These are phyloP conservation scores for Pyricularia pennisetigena DNA, from an alignment of 2,329 filamentous ascomycete species.

Conservation along the genomic window DNA sequence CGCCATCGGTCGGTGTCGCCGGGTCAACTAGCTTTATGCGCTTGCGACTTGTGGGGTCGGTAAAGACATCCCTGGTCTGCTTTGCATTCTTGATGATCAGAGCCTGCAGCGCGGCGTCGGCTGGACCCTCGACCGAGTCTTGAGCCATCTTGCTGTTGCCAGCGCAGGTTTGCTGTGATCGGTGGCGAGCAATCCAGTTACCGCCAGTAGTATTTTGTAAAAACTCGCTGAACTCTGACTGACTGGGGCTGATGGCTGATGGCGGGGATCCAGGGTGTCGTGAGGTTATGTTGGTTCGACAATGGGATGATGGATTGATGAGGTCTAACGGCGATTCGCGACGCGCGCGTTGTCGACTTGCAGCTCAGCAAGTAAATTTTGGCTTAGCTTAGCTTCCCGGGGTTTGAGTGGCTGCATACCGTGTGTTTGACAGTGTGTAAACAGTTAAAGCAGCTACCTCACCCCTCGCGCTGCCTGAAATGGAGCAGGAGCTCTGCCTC, in stretches of 20 bases:
- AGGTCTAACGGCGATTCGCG: neutral
- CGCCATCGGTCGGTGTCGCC: conserved; percentile 23
- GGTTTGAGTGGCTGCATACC: neutral
- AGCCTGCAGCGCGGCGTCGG: conserved; percentile 19
- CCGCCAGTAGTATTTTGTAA: neutral
- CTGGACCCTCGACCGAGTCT: conserved; percentile 15
- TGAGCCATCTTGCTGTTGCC: conserved; percentile 17
- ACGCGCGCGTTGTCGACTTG: neutral
- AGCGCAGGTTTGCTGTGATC: neutral
- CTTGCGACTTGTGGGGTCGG: conserved; percentile 19
- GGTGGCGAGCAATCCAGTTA: neutral
- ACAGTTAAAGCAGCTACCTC: neutral
- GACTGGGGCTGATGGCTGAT: neutral
- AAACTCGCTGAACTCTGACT: neutral
- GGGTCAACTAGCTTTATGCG: conserved; percentile 25
- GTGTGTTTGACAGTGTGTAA: neutral
- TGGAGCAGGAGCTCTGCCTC: neutral
- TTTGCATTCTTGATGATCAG: conserved; percentile 31
- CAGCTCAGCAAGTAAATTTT: neutral
- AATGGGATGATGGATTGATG: neutral
- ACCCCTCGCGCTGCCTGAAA: conserved; percentile 3
- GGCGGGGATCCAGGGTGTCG: neutral
- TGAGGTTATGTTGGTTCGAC: neutral
- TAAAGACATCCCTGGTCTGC: conserved; percentile 27
- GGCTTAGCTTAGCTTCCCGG: neutral